Evolutionary conservation across 805 yeast genomes (phyloP).

Genomic region (Metschnikowia lachancei): DNA sequence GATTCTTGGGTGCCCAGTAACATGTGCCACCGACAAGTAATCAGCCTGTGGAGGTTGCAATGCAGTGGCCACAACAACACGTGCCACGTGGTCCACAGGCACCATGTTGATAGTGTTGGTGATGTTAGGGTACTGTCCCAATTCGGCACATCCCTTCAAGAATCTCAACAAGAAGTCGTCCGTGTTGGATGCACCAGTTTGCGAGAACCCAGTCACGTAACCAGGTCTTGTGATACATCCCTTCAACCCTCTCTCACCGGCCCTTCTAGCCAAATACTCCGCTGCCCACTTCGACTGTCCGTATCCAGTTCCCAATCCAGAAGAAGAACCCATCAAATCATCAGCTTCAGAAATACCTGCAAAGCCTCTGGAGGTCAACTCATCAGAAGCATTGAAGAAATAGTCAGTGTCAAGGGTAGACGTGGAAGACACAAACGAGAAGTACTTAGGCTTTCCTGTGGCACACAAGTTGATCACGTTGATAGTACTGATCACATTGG

Average conservation of each 20-base stretch:
- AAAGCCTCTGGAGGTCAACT: conserved; percentile 58
- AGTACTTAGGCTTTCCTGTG: conserved; percentile 78
- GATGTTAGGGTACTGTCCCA: conserved; percentile 84
- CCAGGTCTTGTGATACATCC: conserved; percentile 96
- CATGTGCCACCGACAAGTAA: conserved; percentile 77
- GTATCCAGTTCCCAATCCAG: conserved; percentile 86
- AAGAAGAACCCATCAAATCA: conserved; percentile 74
- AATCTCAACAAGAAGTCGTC: conserved; percentile 94
- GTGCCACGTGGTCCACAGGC: conserved; percentile 97
- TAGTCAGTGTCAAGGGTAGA: conserved; percentile 86
- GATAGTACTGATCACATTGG: conserved; percentile 86
- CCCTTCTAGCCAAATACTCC: conserved; percentile 81
- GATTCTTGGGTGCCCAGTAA: conserved; percentile 96
- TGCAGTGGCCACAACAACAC: conserved; percentile 80
- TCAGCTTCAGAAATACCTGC: conserved; percentile 81
- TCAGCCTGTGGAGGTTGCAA: conserved; percentile 63
- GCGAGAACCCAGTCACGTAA: conserved; percentile 83
- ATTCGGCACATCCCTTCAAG: conserved; percentile 90
- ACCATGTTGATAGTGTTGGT: conserved; percentile 89
- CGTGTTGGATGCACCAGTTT: conserved; percentile 87
- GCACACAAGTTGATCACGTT: conserved; percentile 78
- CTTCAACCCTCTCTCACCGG: conserved; percentile 81
- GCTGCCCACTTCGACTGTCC: conserved; percentile 99
- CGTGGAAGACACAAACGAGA: conserved; percentile 92
- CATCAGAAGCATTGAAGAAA: conserved; percentile 74